phyloP scores from a whole-genome alignment of 2,329 filamentous ascomycete genomes.

The Ceratocystis colombiana region DNA sequence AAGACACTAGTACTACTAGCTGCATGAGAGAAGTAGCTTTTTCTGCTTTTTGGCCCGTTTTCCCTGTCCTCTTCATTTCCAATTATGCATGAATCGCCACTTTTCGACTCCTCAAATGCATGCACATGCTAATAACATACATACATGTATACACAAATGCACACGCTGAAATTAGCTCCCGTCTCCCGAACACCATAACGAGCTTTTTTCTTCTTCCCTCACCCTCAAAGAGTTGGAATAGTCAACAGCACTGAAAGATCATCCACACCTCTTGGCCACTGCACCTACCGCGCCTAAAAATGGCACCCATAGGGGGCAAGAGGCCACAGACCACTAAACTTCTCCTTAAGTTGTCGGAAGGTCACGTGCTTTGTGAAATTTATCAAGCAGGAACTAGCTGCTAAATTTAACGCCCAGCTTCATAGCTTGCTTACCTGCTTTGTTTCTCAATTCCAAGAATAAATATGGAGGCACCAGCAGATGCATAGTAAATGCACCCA shows the following conservation, averaged over 20 bases:
- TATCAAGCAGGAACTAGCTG: neutral
- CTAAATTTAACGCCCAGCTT: constrained; percentile 8
- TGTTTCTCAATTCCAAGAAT: constrained; percentile 2
- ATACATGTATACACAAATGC: neutral
- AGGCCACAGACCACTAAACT: neutral
- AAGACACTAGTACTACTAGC: no score
- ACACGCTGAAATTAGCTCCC: neutral
- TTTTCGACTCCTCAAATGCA: neutral
- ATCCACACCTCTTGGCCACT: neutral
- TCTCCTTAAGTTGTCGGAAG: neutral
- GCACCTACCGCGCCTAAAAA: neutral
- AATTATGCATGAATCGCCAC: neutral
- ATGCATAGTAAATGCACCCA: neutral
- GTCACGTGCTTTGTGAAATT: neutral
- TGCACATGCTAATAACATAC: neutral
- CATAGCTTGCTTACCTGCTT: neutral
- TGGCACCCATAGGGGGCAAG: neutral
- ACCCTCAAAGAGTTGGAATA: neutral
- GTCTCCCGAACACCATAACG: neutral
- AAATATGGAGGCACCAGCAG: neutral
- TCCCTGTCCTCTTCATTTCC: constrained; percentile 8
- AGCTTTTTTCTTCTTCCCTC: neutral
- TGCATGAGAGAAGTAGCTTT: neutral
- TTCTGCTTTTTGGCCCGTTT: neutral
- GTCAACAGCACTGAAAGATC: neutral